Evolutionary conservation across 176 grass and related monocot species (phyloP).

Genomic region (Lolium multiflorum): DNA sequence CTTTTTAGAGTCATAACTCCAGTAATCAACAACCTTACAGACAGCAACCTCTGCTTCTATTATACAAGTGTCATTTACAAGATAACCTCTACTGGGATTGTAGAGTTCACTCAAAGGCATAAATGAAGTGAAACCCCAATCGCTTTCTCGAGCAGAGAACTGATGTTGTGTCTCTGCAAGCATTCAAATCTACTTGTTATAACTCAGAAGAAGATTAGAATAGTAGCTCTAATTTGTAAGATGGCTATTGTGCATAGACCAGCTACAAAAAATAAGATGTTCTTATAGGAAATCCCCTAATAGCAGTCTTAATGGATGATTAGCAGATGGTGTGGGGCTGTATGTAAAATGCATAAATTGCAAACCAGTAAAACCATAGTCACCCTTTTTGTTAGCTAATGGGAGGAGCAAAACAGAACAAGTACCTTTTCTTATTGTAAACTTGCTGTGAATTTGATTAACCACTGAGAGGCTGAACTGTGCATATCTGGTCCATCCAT

Average conservation of each 20-base stretch:
- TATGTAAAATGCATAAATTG: conserved; percentile 6
- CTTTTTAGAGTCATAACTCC: conserved; percentile 99
- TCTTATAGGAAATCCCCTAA: background rate
- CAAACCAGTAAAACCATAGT: background rate
- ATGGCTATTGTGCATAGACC: background rate
- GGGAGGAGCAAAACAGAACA: conserved; percentile 12
- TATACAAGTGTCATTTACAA: conserved; percentile 96
- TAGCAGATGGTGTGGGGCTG: background rate
- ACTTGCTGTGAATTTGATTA: conserved; percentile 94
- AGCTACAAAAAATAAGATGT: background rate
- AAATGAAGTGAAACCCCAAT: conserved; percentile 99
- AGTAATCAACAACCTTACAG: conserved; percentile 91
- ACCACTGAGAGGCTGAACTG: conserved; percentile 86
- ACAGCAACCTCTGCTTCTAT: conserved; percentile 96
- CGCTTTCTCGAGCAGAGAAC: conserved; percentile 93
- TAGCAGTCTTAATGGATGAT: background rate
- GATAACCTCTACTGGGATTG: conserved; percentile 91
- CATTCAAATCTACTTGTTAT: conserved; percentile 32
- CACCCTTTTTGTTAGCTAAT: background rate
- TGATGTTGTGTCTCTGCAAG: conserved; percentile 95
- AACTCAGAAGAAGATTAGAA: background rate
- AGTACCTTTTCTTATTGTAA: conserved; percentile 96
- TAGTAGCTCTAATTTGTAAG: background rate
- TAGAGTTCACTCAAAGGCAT: conserved; percentile 95
- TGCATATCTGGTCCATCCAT: conserved; percentile 99